Evolutionary conservation across 495 filamentous ascomycete species (phyloP), one percentile per base, ranked within the genome.

Genomic region (Xylaria longipes): DNA sequence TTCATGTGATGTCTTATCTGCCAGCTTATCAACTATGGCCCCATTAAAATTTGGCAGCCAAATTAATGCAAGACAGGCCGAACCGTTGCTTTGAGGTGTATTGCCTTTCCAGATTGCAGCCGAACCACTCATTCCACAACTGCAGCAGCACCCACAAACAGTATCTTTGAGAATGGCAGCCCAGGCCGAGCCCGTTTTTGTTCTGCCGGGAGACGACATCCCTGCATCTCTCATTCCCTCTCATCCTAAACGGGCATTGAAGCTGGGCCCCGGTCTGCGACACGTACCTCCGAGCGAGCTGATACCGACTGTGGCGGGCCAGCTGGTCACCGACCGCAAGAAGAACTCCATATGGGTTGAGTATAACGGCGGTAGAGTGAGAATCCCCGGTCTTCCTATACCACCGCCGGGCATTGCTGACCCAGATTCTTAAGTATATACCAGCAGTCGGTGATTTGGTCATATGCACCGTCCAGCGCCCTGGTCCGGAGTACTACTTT

Each of bases 301-400:
- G 63, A 83, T 90, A 37, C 89, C 94, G 22, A 92, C 91, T 25
- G 88, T 93, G 65, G 90, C 94, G n/a, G 96, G 97, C 43, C 82
- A 92, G 31, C 82, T 98, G 25, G 87, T 89, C 41, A 89, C 89
- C 37, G 94, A 98, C 79, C 82, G 80, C 58, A 89, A 87, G 79
- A 94, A 95, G 80, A 93, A 94, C 78, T 91, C 91, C 3, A 84
- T 93, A 71, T 95, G 92, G 91, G 81, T 94, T 60, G 93, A 95
- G 69, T 86, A 85, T 72, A 88, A 89, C 71, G 85, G 85, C 60
- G 89, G 90, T 56, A 87, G 91, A 54, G 91, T 93, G 79, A 65
- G 80, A 52, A 81, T 39, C 15, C 5, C 50, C 1, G 22, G 17
- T 27, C 1, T 20, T 65, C 43, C n/a, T 58, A 1, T 11, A 17